Evolutionary conservation across 805 yeast genomes (phyloP), one percentile per base, ranked within the genome.

Genomic region (Groenewaldozyma salmanticensis): DNA sequence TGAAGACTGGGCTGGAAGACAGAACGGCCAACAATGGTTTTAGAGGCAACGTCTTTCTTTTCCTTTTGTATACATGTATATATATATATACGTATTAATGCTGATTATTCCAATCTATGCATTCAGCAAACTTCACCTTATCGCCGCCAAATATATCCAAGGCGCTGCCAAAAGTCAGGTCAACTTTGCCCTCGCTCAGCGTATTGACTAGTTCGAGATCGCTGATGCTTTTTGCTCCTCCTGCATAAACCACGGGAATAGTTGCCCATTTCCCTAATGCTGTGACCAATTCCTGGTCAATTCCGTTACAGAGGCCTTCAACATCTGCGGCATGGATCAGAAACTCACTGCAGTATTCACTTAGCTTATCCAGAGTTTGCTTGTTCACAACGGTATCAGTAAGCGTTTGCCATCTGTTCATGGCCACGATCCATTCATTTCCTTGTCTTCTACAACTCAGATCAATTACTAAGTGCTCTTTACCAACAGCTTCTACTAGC

Each of bases 251-350:
- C 3, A 85, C 76, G 27, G 82, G 87, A 2, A 83, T 68, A 21
- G 71, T 74, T 15, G 68, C 61, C 97, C 97, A 92, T 49, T 79
- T 75, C 18, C 86, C 86, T 32, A 92, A 65, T 42, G 71, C 71
- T 21, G 45, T 43, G 4, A 92, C 96, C 33, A 92, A 66, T 15
- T 77, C 73, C 55, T 79, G 78, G 55, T 92, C 99, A 27, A 92
- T 83, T 1, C 99, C 99, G 33, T 76, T 72, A 59, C 98, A 92
- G 15, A 92, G 68, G 0, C 99, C 99, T 62, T 92, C 99, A 2
- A 92, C 97, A 61, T 92, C 98, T 0, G 98, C 99, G 2, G 98
- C 98, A 64, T 92, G 99, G 15, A 92, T 80, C 40, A 92, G 65
- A 55, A 90, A 84, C 62, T 92, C 98, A 48, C 76, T 72, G 53